Base-by-base conservation (phyloP, 768 basidiomycete species). In the Grammothele lineata region DNA sequence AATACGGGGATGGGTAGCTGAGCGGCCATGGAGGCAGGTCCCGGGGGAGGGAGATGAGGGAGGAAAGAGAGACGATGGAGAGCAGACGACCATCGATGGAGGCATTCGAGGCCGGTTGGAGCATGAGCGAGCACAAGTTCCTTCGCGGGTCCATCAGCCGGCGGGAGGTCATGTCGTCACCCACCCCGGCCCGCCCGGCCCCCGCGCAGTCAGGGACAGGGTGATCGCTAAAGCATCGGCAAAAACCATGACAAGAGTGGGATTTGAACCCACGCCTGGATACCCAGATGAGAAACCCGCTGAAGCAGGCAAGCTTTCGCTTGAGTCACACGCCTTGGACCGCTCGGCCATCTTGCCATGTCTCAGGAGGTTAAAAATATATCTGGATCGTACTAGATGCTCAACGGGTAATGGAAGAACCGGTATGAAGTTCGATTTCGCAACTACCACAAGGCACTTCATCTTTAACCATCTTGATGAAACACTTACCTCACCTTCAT, bases 271-370 rank as follows among this genome's bases (percentile, higher is more conserved):
- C 57, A 50, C 55, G 57, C 57, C 57, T 56, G 57, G 57, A 54
- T 59, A 59, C 57, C 57, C 57, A 56, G 57, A 59, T 59, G 57
- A 59, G 57, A 59, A 59, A 56, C 57, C 57, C 48, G 45, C 52
- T 33, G 15, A 27, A 42, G 51, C 50, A 54, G 55, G 55, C 53
- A 59, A 59, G 55, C 57, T 56, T 59, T 66, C 64, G 70, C 74
- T 75, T 76, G 75, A 76, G 75, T 77, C 74, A 75, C 75, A 76
- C 76, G 75, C 75, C 76, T 73, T 76, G 68, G 75, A 76, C 75
- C 76, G 71, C 76, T 76, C 75, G 75, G 76, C 75, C 76, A 76
- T 75, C 72, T 75, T 74, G 73, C 73, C 72, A 21, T n/a, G n/a
- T n/a, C n/a, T n/a, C n/a, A n/a, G n/a, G n/a, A n/a, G n/a, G n/a